These are phyloP conservation scores for Claviceps sp. DNA, from an alignment of 2,329 filamentous ascomycete species.

Conservation along the genomic window DNA sequence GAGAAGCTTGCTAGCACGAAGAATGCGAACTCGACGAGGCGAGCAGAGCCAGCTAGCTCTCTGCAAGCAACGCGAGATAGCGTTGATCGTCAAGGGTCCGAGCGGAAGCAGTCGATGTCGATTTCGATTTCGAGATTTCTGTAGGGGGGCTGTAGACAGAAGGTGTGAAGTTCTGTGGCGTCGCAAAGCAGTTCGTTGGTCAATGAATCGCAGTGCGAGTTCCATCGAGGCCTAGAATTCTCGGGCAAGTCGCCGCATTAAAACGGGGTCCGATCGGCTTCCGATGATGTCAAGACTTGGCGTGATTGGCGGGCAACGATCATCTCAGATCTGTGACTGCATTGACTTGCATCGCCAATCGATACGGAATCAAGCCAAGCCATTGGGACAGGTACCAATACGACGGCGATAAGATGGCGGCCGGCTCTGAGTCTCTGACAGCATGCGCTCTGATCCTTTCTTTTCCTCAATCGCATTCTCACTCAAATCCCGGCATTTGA, in stretches of 20 bases:
- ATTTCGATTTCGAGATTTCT: too few species aligned
- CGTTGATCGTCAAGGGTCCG: background rate
- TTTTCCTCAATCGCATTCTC: too few species aligned
- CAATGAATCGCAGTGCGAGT: background rate
- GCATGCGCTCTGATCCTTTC: too few species aligned
- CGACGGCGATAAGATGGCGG: too few species aligned
- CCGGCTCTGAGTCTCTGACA: too few species aligned
- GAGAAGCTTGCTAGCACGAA: background rate
- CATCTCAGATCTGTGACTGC: background rate
- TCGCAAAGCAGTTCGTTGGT: background rate
- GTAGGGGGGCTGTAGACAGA: background rate
- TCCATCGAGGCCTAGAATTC: slow-evolving; percentile 4
- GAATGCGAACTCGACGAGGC: background rate
- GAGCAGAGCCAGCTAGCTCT: slow-evolving; percentile 3
- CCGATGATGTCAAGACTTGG: slow-evolving; percentile 6
- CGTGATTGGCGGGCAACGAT: slow-evolving; percentile 4
- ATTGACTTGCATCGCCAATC: background rate
- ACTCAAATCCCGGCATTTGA: too few species aligned
- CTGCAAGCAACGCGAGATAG: slow-evolving; percentile 1
- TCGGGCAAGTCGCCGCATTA: background rate
- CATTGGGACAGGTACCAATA: too few species aligned
- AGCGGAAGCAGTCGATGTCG: too few species aligned
- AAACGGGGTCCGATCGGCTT: background rate
- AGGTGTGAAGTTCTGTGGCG: background rate
- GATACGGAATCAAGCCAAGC: too few species aligned